phyloP scores from a whole-genome alignment of 2,329 filamentous ascomycete genomes.

The Penicillium occitanis region DNA sequence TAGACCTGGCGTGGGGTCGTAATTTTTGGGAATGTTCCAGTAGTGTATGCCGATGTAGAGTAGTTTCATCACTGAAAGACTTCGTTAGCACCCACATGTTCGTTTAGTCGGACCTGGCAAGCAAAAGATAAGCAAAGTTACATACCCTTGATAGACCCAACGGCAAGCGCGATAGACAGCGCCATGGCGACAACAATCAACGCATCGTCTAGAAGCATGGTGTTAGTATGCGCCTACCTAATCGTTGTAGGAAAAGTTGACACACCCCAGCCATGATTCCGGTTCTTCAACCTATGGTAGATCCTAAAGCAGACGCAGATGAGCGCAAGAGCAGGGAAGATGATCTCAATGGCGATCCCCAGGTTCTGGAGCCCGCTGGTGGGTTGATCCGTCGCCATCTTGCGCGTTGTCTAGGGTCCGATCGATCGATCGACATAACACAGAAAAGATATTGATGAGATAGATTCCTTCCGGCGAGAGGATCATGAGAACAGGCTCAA shows the following conservation, averaged over 20 bases:
- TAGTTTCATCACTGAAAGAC: background rate
- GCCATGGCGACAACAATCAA: conserved; percentile 11
- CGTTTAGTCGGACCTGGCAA: background rate
- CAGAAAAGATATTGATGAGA: background rate
- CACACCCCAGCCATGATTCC: conserved; percentile 6
- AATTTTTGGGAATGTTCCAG: background rate
- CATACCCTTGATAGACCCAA: conserved; percentile 7
- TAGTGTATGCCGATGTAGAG: conserved; percentile 6
- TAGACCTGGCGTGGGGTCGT: background rate
- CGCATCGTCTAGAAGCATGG: background rate
- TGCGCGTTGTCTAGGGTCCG: no score
- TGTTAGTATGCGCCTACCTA: background rate
- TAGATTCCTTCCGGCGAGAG: no score
- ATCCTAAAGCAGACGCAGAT: background rate
- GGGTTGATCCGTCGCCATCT: no score
- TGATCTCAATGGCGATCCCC: conserved; percentile 4
- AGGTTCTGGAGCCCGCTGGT: conserved; percentile 4
- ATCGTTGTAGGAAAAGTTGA: no score
- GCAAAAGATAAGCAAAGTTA: background rate
- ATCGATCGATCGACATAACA: conserved; percentile 7
- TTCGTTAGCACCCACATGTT: no score
- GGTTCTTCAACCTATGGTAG: background rate
- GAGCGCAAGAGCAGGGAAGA: background rate
- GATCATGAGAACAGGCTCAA: background rate
- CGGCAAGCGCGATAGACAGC: conserved; percentile 1